Conservation (phyloP, 73 alveolate genomes). For the Breviolum minutum region DNA sequence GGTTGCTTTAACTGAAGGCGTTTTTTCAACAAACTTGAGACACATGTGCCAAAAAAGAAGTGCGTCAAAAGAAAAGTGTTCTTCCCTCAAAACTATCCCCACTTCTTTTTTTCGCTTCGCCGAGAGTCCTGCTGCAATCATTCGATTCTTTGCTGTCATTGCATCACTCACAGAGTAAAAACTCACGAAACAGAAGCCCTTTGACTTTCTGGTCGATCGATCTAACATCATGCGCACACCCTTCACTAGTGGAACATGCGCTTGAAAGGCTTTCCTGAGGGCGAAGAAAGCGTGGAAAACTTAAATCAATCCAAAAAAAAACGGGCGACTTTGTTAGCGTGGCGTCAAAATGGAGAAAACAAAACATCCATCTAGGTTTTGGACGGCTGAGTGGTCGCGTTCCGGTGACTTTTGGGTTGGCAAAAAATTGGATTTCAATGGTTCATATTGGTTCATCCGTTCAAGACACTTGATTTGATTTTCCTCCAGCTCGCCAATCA, state of each 20-base stretch:
- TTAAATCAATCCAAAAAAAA: background rate
- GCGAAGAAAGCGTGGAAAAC: background rate
- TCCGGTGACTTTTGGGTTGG: background rate
- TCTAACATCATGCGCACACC: slow-evolving; percentile 92
- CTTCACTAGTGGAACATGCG: slow-evolving; percentile 84
- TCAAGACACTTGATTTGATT: slow-evolving; percentile 34
- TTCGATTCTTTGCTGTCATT: slow-evolving; percentile 63
- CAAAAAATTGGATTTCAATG: background rate
- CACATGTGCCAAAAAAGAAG: background rate
- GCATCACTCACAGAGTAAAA: slow-evolving; percentile 83
- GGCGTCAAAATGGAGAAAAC: background rate
- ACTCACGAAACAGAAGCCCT: slow-evolving; percentile 94
- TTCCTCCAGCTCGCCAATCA: slow-evolving; percentile 82
- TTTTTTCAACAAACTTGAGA: background rate
- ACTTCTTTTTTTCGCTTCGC: background rate
- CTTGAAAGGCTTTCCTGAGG: slow-evolving; percentile 57
- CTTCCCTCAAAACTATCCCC: background rate
- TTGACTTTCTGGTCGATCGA: slow-evolving; percentile 88
- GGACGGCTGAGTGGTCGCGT: too few species aligned
- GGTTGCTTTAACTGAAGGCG: background rate
- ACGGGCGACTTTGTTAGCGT: too few species aligned
- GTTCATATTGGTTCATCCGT: background rate
- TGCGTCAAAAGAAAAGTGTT: background rate
- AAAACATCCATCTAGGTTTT: background rate
- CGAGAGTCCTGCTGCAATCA: slow-evolving; percentile 74